Conservation (phyloP, 208 protist species). For the Acanthamoeba culbertsoni region DNA sequence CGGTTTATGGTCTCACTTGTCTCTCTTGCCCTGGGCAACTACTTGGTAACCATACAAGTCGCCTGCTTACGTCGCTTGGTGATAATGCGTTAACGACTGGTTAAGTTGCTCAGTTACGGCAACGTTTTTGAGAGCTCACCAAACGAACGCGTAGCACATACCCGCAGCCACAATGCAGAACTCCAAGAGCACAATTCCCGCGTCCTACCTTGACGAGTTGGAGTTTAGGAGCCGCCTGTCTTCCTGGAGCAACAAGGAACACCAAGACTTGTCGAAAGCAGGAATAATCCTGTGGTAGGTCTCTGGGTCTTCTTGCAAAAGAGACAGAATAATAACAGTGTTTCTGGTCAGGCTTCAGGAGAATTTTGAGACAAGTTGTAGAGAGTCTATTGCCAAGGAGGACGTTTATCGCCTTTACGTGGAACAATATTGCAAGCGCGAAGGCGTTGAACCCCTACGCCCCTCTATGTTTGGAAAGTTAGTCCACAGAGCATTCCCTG, state of each 20-base stretch:
- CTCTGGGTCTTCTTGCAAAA: neutral
- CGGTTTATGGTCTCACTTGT: no score
- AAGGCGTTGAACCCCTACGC: neutral
- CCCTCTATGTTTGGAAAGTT: neutral
- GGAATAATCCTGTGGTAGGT: neutral
- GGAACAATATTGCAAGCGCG: neutral
- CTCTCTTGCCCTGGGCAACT: no score
- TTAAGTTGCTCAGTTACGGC: no score
- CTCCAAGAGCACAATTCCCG: neutral
- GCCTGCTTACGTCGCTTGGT: no score
- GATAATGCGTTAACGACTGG: no score
- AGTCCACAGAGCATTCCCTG: neutral
- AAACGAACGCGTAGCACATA: no score
- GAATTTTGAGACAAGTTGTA: neutral
- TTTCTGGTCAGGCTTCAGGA: neutral
- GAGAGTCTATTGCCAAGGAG: neutral
- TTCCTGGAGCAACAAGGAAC: constrained; percentile 19
- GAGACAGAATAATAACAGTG: neutral
- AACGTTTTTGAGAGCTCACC: no score
- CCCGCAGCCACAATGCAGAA: neutral
- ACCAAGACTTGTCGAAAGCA: neutral
- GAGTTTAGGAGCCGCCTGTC: neutral
- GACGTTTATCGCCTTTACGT: neutral
- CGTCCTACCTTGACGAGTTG: neutral
- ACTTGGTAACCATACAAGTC: no score